Percentiles rank a stretch among this genome's conserved stretches.
phyloP scores from a whole-genome alignment of 2,329 filamentous ascomycete genomes.

The Cladophialophora psammophila region DNA sequence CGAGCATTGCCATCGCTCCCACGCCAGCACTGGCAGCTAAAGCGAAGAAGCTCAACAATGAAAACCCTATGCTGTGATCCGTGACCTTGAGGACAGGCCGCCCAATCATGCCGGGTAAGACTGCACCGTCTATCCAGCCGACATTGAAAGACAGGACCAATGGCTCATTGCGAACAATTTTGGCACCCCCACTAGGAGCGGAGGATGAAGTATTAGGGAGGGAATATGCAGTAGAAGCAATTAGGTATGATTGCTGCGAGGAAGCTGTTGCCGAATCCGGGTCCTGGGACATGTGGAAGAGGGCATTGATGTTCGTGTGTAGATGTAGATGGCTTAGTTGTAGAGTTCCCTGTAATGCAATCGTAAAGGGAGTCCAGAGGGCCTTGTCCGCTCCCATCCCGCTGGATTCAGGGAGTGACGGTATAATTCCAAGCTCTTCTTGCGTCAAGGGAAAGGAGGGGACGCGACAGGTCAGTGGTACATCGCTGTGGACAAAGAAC shows the following conservation, averaged over 20 bases:
- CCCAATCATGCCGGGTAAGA: slow-evolving; percentile 41
- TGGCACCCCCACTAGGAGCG: slow-evolving; percentile 60
- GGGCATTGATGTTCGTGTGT: slow-evolving; percentile 85
- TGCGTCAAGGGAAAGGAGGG: slow-evolving; percentile 72
- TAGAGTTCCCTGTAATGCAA: slow-evolving; percentile 86
- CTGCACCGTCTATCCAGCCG: slow-evolving; percentile 67
- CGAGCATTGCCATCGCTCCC: slow-evolving; percentile 40
- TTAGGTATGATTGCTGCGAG: slow-evolving; percentile 74
- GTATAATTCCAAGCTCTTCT: slow-evolving; percentile 30
- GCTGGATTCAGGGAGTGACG: slow-evolving; percentile 32
- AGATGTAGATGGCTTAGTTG: slow-evolving; percentile 91
- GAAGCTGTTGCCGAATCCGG: slow-evolving; percentile 43
- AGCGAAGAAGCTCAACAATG: slow-evolving; percentile 40
- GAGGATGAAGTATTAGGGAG: slow-evolving; percentile 62
- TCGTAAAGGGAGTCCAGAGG: slow-evolving; percentile 80
- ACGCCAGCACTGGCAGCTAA: slow-evolving; percentile 40
- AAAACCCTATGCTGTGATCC: slow-evolving; percentile 41
- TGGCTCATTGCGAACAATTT: slow-evolving; percentile 86
- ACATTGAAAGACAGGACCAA: slow-evolving; percentile 81
- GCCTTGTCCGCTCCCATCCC: slow-evolving; percentile 45
- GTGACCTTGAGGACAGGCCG: slow-evolving; percentile 36
- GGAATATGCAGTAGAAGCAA: slow-evolving; percentile 87
- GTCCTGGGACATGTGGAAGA: slow-evolving; percentile 67
- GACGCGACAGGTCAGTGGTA: slow-evolving; percentile 87
- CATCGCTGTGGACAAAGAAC: slow-evolving; percentile 98